These are phyloP conservation scores for Penicillium polonicum DNA, from an alignment of 2,329 filamentous ascomycete species.

Conservation along the genomic window DNA sequence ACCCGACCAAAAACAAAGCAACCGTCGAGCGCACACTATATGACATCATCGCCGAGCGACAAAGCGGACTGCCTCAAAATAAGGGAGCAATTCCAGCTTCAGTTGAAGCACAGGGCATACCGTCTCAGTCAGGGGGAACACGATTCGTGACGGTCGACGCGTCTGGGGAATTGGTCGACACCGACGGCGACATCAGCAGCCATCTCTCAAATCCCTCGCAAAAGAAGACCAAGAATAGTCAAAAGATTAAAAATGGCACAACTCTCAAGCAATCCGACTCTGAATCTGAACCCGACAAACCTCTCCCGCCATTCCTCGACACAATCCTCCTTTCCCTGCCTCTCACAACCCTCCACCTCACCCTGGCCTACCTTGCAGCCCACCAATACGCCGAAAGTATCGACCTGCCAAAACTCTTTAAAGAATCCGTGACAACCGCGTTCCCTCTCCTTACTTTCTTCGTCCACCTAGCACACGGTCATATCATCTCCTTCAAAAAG, in stretches of 20 bases:
- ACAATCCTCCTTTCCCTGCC: slow-evolving; percentile 45
- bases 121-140: slow-evolving; percentile 18
- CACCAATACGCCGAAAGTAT: slow-evolving; percentile 48
- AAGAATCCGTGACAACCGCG: slow-evolving; percentile 39
- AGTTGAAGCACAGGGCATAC: slow-evolving; percentile 7
- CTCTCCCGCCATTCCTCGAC: slow-evolving; percentile 43
- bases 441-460: slow-evolving; percentile 46
- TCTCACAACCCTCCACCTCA: slow-evolving; percentile 46
- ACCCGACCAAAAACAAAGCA: slow-evolving; percentile 27
- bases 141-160: slow-evolving; percentile 39
- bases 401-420: slow-evolving; percentile 31
- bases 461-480: slow-evolving; percentile 48
- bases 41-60: slow-evolving; percentile 47
- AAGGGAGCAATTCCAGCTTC: background rate
- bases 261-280: background rate
- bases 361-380: slow-evolving; percentile 46
- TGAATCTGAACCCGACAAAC: slow-evolving; percentile 20
- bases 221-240: background rate
- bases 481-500: slow-evolving; percentile 38
- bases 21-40: slow-evolving; percentile 41
- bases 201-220: slow-evolving; percentile 7
- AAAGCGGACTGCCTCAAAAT: slow-evolving; percentile 32
- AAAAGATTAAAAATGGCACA: background rate
- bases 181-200: slow-evolving; percentile 17
- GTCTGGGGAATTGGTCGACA: slow-evolving; percentile 22